A percentile compares a stretch with the other conserved stretches of the same genome.
Evolutionary conservation across 352 stramenopile genomes (phyloP).

Genomic region (Globisporangium paroecandrum): DNA sequence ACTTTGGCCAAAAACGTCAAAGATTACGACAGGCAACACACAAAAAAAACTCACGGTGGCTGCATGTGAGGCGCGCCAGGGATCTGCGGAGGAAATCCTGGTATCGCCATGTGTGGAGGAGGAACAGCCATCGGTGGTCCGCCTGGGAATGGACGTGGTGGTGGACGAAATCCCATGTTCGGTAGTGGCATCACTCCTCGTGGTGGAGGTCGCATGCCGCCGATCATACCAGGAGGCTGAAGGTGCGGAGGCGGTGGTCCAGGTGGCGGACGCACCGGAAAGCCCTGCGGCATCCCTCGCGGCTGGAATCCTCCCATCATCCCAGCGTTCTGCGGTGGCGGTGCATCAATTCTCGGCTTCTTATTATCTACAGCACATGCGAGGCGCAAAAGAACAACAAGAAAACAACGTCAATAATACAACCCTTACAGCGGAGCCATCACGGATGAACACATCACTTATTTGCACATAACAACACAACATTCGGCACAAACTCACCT

Average conservation of each 20-base stretch:
- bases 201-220: constrained; percentile 45
- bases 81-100: constrained; percentile 17
- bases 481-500: constrained; percentile 20
- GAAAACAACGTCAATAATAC: neutral
- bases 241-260: constrained; percentile 43
- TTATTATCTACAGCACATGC: constrained; percentile 26
- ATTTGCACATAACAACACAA: neutral
- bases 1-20: neutral
- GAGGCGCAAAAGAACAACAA: neutral
- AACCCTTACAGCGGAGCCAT: neutral
- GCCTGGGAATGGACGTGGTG: constrained; percentile 29
- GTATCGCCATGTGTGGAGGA: constrained; percentile 7
- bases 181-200: constrained; percentile 10
- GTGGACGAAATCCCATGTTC: constrained; percentile 25
- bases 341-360: constrained; percentile 40
- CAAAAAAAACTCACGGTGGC: constrained; percentile 7
- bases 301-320: constrained; percentile 43
- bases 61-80: constrained; percentile 6
- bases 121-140: constrained; percentile 29
- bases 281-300: constrained; percentile 39
- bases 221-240: constrained; percentile 42
- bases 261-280: constrained; percentile 33
- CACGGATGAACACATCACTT: neutral
- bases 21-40: neutral
- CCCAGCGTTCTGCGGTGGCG: neutral